Base-by-base conservation (phyloP, 495 filamentous ascomycete species). In the Astrocystis sublimbata region DNA sequence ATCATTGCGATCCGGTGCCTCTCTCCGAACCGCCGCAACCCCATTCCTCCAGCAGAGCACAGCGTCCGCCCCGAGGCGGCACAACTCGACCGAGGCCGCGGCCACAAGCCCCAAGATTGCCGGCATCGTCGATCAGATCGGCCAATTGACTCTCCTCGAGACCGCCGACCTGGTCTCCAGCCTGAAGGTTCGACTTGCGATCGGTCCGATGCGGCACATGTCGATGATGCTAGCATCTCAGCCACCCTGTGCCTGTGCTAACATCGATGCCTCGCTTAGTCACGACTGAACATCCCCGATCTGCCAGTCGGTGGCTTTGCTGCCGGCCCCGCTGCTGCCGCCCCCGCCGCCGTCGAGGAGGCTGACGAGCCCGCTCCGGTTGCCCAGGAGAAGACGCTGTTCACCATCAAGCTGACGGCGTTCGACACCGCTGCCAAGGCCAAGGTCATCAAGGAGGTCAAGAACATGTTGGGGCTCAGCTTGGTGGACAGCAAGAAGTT, bases 401-500 rank as follows among this genome's bases (percentile, higher is more conserved):
- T 99, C 86, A 96, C 87, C 76, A 72, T 99, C 57, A 97, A 96
- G 76, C 88, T 99, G 36, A 83, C 89, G 74, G 88, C 88, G 13
- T 92, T 97, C 78, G 94, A 97, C 40, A 84, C 93, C 30, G 81
- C 72, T 13, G 80, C 94, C 59, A 99, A 99, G 82, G 92, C 96
- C 57, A 99, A 99, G 86, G 80, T 99, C 60, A 99, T 99, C 81
- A 99, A 99, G 85, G 94, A 99, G 83, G 88, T 99, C 78, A 99
- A 99, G 86, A 85, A 83, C 68, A 84, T 99, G 84, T 82, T 99
- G 54, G 94, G 96, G 4, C 77, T 99, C 76, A 96, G 91, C 73
- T 83, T 99, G 78, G 94, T 99, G 68, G 94, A 99, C 78, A 96
- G 92, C 79, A 99, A 99, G 88, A 99, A 99, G 84, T 99, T 99